These are phyloP conservation scores for Aspergillus fijiensis DNA, from an alignment of 2,329 filamentous ascomycete species.

Conservation along the genomic window DNA sequence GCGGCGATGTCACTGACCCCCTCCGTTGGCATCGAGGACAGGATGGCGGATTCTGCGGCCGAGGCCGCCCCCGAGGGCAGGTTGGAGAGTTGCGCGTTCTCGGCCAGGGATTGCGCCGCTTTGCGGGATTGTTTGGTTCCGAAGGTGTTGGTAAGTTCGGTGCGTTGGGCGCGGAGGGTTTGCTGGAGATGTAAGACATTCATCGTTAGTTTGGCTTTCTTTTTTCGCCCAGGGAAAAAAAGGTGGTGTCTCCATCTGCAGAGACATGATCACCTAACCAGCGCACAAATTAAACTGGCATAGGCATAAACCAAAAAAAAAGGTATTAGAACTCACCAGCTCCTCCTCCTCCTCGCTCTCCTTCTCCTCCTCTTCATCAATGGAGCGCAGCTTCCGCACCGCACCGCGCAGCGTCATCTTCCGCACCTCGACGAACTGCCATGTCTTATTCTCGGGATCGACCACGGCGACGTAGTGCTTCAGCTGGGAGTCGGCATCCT, in stretches of 20 bases:
- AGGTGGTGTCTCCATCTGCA: too few species aligned
- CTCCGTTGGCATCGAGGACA: conserved; percentile 43
- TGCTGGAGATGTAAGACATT: conserved; percentile 22
- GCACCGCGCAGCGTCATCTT: conserved; percentile 56
- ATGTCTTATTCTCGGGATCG: conserved; percentile 53
- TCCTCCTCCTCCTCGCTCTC: conserved; percentile 31
- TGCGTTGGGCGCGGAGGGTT: conserved; percentile 40
- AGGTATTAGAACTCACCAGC: conserved; percentile 23
- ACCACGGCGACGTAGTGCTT: conserved; percentile 63
- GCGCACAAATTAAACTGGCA: too few species aligned
- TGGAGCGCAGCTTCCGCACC: conserved; percentile 32
- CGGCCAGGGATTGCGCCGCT: conserved; percentile 47
- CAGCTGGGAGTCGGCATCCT: conserved; percentile 52
- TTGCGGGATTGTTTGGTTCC: conserved; percentile 53
- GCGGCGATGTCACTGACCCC: conserved; percentile 31
- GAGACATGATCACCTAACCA: too few species aligned
- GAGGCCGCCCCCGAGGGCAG: conserved; percentile 36
- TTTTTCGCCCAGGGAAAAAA: too few species aligned
- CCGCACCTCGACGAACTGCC: conserved; percentile 56
- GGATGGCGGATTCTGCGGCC: conserved; percentile 45
- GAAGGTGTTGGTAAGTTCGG: conserved; percentile 50
- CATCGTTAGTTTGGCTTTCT: not conserved
- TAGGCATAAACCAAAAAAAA: not conserved
- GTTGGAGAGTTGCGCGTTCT: conserved; percentile 49
- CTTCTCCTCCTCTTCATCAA: conserved; percentile 30